A percentile compares a stretch with the other conserved stretches of the same genome.
These are phyloP conservation scores for Mucor indicus DNA, from an alignment of 371 early-diverging fungal genomes.

Conservation along the genomic window DNA sequence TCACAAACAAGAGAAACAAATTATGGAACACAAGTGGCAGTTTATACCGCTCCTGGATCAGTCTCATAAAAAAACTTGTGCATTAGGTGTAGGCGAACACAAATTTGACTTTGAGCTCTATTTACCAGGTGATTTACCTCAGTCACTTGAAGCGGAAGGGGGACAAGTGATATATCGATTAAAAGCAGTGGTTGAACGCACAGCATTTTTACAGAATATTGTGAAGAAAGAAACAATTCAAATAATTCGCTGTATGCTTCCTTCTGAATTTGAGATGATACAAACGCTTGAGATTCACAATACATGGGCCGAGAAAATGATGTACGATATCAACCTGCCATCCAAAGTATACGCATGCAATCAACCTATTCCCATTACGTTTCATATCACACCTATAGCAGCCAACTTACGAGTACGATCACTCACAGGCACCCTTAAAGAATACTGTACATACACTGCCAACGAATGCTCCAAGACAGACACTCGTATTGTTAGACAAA, in stretches of 20 bases:
- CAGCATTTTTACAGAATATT: conserved; percentile 22
- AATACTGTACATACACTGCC: conserved; percentile 39
- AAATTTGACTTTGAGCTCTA: conserved; percentile 29
- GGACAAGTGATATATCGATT: conserved; percentile 20
- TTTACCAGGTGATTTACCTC: conserved; percentile 30
- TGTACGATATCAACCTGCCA: conserved; percentile 35
- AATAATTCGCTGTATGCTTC: conserved; percentile 17
- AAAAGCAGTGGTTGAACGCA: conserved; percentile 21
- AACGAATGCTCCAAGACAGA: conserved; percentile 38
- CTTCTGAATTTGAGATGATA: conserved; percentile 21
- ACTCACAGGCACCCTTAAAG: conserved; percentile 32
- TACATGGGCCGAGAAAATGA: conserved; percentile 29
- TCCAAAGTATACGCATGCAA: conserved; percentile 36
- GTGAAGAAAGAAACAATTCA: conserved; percentile 17
- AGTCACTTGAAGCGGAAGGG: conserved; percentile 26
- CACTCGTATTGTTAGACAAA: conserved; percentile 23
- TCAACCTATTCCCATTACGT: conserved; percentile 33
- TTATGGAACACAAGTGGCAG: conserved; percentile 26
- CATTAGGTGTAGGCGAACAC: conserved; percentile 16
- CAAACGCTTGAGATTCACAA: conserved; percentile 24
- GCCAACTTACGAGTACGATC: conserved; percentile 25
- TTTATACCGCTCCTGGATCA: conserved; percentile 14
- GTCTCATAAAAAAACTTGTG: conserved; percentile 11
- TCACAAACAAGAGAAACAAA: conserved; percentile 20
- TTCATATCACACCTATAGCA: conserved; percentile 38